A percentile compares a stretch with the other conserved stretches of the same genome.
These are phyloP conservation scores for Chloris gayana DNA, from an alignment of 176 grass and related monocot genomes.

Conservation along the genomic window DNA sequence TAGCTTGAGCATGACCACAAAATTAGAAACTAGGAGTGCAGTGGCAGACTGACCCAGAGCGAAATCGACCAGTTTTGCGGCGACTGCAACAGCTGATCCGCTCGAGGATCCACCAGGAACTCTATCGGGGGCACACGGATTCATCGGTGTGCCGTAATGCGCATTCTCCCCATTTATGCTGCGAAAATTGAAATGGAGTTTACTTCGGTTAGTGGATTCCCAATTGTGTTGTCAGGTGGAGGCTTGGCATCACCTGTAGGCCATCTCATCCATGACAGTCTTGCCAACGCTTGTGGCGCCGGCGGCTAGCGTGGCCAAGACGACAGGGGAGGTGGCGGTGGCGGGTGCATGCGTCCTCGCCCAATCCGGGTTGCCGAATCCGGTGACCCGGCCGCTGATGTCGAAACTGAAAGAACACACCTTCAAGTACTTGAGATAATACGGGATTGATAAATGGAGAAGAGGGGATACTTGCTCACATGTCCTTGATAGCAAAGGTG, in stretches of 20 bases:
- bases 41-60: conserved; percentile 54
- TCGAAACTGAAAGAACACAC: conserved; percentile 61
- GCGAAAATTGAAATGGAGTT: neutral
- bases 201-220: neutral
- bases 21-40: neutral
- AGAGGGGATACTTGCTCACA: conserved; percentile 35
- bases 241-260: conserved; percentile 47
- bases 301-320: conserved; percentile 63
- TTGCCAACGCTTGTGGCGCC: conserved; percentile 73
- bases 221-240: neutral
- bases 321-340: conserved; percentile 63
- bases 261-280: conserved; percentile 97
- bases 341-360: conserved; percentile 64
- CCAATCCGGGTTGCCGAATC: conserved; percentile 88
- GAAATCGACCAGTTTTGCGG: conserved; percentile 72
- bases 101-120: conserved; percentile 90
- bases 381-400: conserved; percentile 58
- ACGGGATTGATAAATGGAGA: neutral
- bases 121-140: conserved; percentile 71
- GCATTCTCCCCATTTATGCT: conserved; percentile 92
- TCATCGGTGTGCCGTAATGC: conserved; percentile 86
- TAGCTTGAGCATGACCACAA: neutral
- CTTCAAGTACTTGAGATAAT: neutral
- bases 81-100: conserved; percentile 82
- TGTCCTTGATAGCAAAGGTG: conserved; percentile 65